A percentile compares a stretch with the other conserved stretches of the same genome.
phyloP scores from a whole-genome alignment of 371 early-diverging fungal genomes.

The Actinomortierella wolfii region DNA sequence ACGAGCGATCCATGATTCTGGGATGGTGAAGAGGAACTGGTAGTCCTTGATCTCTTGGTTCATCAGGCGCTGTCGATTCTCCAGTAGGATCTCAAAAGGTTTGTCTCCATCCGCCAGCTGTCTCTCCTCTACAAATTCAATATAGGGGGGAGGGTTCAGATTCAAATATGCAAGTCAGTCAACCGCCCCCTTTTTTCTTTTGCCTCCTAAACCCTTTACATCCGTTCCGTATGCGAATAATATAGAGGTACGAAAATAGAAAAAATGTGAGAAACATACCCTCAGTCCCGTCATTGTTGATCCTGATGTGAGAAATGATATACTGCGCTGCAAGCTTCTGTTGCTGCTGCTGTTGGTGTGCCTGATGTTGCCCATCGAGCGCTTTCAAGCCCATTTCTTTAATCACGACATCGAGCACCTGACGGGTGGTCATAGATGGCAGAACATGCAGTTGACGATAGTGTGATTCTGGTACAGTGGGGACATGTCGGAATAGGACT shows the following conservation, averaged over 20 bases:
- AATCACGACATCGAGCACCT: constrained; percentile 20
- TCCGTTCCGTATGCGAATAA: too few relatives aligned
- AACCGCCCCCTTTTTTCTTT: too few relatives aligned
- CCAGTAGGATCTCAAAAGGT: constrained; percentile 22
- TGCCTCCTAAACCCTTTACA: too few relatives aligned
- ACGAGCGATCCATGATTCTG: constrained; percentile 43
- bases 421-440: constrained; percentile 34
- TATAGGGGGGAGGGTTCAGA: too few relatives aligned
- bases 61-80: constrained; percentile 31
- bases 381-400: constrained; percentile 41
- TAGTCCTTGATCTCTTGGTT: constrained; percentile 40
- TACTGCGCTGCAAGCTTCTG: constrained; percentile 14
- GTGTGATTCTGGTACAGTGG: constrained; percentile 41
- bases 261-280: constrained; percentile 20
- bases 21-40: constrained; percentile 41
- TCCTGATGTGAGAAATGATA: constrained; percentile 28
- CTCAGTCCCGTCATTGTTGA: constrained; percentile 28
- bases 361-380: constrained; percentile 9
- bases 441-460: constrained; percentile 35
- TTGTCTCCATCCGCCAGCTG: constrained; percentile 34
- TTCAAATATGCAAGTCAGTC: too few relatives aligned
- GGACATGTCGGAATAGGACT: constrained; percentile 41
- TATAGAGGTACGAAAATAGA: too few relatives aligned
- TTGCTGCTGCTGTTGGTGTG: neutral
- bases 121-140: constrained; percentile 19